Evolutionary conservation across 441 rosid genomes (phyloP), one percentile per base, ranked within the genome.

Genomic region (Eutrema salsugineum): DNA sequence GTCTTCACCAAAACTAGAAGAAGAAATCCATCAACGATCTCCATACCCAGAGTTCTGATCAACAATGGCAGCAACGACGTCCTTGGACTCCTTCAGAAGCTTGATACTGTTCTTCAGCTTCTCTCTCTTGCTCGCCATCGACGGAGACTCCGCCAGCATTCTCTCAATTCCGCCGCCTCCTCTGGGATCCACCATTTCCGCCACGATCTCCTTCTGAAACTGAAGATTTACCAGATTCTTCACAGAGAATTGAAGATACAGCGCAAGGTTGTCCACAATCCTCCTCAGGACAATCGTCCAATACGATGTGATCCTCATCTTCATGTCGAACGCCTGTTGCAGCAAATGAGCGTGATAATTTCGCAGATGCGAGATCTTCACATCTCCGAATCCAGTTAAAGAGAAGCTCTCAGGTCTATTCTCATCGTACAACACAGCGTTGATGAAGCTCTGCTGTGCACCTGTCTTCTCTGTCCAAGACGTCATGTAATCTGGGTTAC

Each of bases 61-160:
- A 77, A 71, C 68, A 32, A 82, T 72, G 66, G 51, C 64, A 0
- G 81, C 33, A 0, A 86, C 77, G 5, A 27, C 78, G 7, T 81
- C 80, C 30, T 57, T 80, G 0, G 85, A 77, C 59, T 80, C 83
- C 71, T 44, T 81, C 40, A 86, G 44, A 5, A 83, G 50, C 60
- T 71, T 57, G 5, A 84, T 77, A 56, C 89, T 83, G 7, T 66
- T 73, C 32, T 73, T 77, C 3, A 88, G 82, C 85, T 82, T 83
- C 75, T 75, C 78, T 0, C 88, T 71, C 73, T 82, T 84, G 0
- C 35, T 54, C 0, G 81, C 78, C 55, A 66, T 38, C 0, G 55
- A 67, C 9, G 69, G 76, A 3, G 77, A 57, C 54, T 73, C 77
- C 43, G 28, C 67, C 36, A 87, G 14, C 79, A 84, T 35, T 62